Evolutionary conservation across 176 grass and related monocot species (phyloP).

Genomic region (Eremochloa ophiuroides): DNA sequence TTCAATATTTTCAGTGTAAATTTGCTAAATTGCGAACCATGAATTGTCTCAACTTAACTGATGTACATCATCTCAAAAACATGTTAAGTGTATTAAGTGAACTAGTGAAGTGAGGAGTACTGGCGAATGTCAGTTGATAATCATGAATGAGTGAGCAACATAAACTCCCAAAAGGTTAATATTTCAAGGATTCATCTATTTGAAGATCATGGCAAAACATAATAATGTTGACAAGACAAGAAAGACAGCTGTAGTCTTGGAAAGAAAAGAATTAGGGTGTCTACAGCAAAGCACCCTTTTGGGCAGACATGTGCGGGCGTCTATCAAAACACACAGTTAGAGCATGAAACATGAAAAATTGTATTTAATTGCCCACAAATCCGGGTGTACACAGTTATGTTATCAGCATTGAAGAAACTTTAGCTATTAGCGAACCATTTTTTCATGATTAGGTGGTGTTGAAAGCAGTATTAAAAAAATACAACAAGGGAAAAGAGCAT

Average conservation of each 20-base stretch:
- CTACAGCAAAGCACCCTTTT: no score
- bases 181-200: background rate
- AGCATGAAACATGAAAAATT: background rate
- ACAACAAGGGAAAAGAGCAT: slow-evolving; percentile 13
- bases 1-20: background rate
- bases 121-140: background rate
- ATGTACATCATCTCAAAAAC: background rate
- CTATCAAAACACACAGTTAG: background rate
- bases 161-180: background rate
- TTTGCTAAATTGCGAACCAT: background rate
- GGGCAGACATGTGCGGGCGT: background rate
- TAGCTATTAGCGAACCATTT: background rate
- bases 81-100: background rate
- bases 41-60: background rate
- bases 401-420: background rate
- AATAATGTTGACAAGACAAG: background rate
- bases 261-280: background rate
- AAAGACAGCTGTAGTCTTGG: background rate
- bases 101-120: background rate
- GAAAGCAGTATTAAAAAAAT: background rate
- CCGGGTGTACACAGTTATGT: background rate
- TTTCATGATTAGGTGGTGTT: background rate
- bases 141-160: background rate
- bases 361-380: background rate
- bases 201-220: background rate